A percentile compares a stretch with the other conserved stretches of the same genome.
These are phyloP conservation scores for Colletotrichum tropicale DNA, from an alignment of 2,329 filamentous ascomycete genomes.

Conservation along the genomic window DNA sequence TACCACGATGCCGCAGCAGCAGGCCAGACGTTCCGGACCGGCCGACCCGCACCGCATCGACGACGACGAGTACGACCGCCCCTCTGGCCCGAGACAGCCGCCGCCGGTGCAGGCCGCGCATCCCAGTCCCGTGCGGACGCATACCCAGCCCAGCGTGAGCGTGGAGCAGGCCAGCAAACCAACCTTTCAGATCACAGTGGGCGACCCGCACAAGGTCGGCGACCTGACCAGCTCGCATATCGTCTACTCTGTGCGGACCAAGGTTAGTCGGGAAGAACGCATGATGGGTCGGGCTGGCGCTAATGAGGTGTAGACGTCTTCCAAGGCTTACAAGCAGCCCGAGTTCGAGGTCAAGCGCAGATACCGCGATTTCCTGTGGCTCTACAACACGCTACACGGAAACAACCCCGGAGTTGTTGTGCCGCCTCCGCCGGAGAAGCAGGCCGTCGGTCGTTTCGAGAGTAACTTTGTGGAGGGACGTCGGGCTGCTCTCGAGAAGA, in stretches of 20 bases:
- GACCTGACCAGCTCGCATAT: conserved; percentile 97
- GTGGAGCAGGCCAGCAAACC: conserved; percentile 94
- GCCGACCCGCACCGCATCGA: conserved; percentile 70
- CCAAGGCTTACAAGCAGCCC: conserved; percentile 90
- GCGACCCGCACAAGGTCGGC: conserved; percentile 97
- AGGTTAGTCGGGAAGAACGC: conserved; percentile 55
- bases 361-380: conserved; percentile 97
- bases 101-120: conserved; percentile 66
- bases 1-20: conserved; percentile 56
- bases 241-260: conserved; percentile 94
- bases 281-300: conserved; percentile 2
- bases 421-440: conserved; percentile 95
- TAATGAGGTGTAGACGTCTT: conserved; percentile 71
- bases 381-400: conserved; percentile 91
- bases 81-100: conserved; percentile 65
- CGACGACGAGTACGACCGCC: conserved; percentile 61
- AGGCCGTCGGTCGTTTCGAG: conserved; percentile 95
- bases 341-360: conserved; percentile 93
- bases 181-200: conserved; percentile 86
- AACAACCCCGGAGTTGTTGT: conserved; percentile 97
- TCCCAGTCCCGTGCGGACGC: conserved; percentile 55
- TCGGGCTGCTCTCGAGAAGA: conserved; percentile 90
- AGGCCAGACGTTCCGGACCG: conserved; percentile 47
- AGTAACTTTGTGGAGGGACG: conserved; percentile 95
- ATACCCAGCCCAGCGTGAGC: conserved; percentile 78